A percentile compares a stretch with the other conserved stretches of the same genome.
These are phyloP conservation scores for Coix lacrymajobi DNA, from an alignment of 176 grass and related monocot species.

Conservation along the genomic window DNA sequence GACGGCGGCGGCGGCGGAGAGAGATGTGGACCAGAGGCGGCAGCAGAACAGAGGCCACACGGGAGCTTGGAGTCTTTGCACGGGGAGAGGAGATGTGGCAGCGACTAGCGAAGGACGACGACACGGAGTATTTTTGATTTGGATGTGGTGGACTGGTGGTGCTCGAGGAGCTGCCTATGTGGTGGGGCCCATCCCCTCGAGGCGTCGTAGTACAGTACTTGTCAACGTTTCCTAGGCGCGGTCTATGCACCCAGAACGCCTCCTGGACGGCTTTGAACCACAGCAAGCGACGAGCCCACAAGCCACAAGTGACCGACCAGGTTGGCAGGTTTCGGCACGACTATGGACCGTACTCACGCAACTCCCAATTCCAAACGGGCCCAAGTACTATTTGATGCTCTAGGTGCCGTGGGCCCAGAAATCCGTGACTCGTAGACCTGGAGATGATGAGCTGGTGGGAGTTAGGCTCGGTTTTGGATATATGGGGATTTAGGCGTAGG, in stretches of 20 bases:
- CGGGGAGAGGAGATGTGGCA: conserved; percentile 3
- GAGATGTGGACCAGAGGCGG: not conserved
- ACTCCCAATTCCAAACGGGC: not conserved
- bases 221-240: fast-evolving
- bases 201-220: not conserved
- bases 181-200: conserved; percentile 11
- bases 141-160: conserved; percentile 36
- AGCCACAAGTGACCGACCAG: too few species aligned
- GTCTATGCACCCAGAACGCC: not conserved
- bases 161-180: not conserved
- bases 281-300: too few species aligned
- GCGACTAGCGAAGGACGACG: not conserved
- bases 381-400: not conserved
- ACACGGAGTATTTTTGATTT: conserved; percentile 15
- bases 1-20: not conserved
- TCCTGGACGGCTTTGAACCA: not conserved
- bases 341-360: not conserved
- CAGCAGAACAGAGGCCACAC: conserved; percentile 8
- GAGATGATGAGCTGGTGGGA: not conserved
- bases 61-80: not conserved
- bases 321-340: not conserved
- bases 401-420: fast-evolving
- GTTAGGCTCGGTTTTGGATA: conserved; percentile 24
- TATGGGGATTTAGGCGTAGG: conserved; percentile 8
- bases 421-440: not conserved